A percentile compares a stretch with the other conserved stretches of the same genome.
These are phyloP conservation scores for Cordyceps sp. DNA, from an alignment of 2,329 filamentous ascomycete species.

Conservation along the genomic window DNA sequence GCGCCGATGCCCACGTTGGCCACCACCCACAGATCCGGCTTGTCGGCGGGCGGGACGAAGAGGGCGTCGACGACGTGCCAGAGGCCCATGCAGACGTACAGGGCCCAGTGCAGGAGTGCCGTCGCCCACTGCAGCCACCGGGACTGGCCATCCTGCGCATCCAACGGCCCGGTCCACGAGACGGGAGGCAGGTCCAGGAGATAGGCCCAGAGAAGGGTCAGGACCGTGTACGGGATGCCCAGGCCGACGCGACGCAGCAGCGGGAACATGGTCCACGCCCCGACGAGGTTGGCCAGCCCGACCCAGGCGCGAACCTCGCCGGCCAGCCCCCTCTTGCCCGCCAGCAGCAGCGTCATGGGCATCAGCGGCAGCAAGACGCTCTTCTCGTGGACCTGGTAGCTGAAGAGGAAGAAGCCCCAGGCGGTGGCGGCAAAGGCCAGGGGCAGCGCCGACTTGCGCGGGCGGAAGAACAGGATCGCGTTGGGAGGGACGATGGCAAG, in stretches of 20 bases:
- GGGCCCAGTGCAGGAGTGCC: conserved; percentile 50
- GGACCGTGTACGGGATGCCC: conserved; percentile 65
- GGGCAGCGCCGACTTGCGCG: conserved; percentile 60
- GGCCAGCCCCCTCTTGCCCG: conserved; percentile 59
- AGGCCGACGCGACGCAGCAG: conserved; percentile 75
- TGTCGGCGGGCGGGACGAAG: conserved; percentile 49
- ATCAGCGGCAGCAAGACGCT: conserved; percentile 82
- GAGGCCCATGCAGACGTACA: conserved; percentile 59
- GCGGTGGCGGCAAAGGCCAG: conserved; percentile 68
- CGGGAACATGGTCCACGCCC: conserved; percentile 86
- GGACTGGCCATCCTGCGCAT: conserved; percentile 28
- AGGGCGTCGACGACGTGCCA: conserved; percentile 71
- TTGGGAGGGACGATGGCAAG: conserved; percentile 66
- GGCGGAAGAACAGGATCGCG: conserved; percentile 60
- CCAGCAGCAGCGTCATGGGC: conserved; percentile 80
- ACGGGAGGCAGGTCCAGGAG: conserved; percentile 74
- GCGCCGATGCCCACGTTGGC: conserved; percentile 77
- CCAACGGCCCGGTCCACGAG: conserved; percentile 51
- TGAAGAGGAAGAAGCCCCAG: conserved; percentile 96
- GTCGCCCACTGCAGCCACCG: conserved; percentile 33
- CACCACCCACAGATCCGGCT: conserved; percentile 91
- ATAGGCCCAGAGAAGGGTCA: conserved; percentile 82
- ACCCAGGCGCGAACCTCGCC: conserved; percentile 75
- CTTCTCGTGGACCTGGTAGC: conserved; percentile 97
- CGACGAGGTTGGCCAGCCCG: conserved; percentile 85